Evolutionary conservation across 1,139 yeast species (phyloP), one percentile per base, ranked within the genome.

Genomic region (Yamadazyma epiphylla): DNA sequence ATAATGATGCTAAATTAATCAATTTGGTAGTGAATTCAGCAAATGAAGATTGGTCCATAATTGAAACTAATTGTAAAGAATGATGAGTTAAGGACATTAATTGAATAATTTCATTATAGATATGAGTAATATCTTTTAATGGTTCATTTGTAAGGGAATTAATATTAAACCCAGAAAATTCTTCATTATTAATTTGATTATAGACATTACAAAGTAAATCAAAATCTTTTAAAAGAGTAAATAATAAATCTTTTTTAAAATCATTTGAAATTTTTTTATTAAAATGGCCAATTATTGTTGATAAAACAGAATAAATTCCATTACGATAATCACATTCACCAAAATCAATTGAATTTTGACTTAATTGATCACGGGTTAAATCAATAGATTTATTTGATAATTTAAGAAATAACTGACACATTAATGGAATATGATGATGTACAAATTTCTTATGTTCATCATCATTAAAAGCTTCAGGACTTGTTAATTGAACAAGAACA

Each of bases 401-500:
- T 3, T 35, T 19, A n/a, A 42, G 29, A 20, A 55, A 51, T 12
- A 55, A 35, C 5, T 44, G 36, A 11, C 46, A 40, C 6, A 56
- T 42, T 7, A 36, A 37, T 3, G 32, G 40, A 5, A 65, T 38
- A 35, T 64, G 69, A 9, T 46, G 44, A 15, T 48, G 37, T 3
- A 64, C 67, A 12, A 53, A 46, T n/a, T 37, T 36, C 34, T 57
- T 56, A 29, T 75, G 58, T 3, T 43, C 41, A 2, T 49, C 46
- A 33, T 53, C 55, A 6, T 51, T 53, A 25, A 64, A 57, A 0
- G 78, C 73, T 32, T 73, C 78, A 0, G 80, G 74, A 31, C 74
- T 64, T 37, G 71, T 69, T 35, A 81, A 60, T 31, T 74, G 79
- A 15, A 60, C 55, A 26, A 79, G 51, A 12, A 81, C 70, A 7